A percentile compares a stretch with the other conserved stretches of the same genome.
phyloP scores from a whole-genome alignment of 1,284 basidiomycete genomes.

The Cryptococcus sp. region DNA sequence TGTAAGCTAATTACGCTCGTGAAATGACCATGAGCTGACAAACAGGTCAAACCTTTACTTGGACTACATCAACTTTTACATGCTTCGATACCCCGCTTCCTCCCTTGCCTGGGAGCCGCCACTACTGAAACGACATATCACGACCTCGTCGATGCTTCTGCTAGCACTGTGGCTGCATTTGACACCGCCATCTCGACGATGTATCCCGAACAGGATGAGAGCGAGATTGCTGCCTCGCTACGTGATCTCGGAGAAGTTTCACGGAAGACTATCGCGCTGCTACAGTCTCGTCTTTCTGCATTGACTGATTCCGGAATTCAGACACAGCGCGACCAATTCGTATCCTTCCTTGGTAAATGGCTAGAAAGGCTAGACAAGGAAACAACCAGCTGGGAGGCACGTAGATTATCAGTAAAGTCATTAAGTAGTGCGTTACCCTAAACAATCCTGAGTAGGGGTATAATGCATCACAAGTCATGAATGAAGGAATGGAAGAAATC shows the following conservation, averaged over 20 bases:
- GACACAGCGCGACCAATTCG: slow-evolving; percentile 7
- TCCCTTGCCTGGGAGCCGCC: slow-evolving; percentile 16
- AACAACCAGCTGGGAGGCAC: slow-evolving; percentile 24
- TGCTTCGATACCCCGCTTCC: slow-evolving; percentile 29
- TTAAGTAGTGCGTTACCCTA: background rate
- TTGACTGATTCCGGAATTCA: background rate
- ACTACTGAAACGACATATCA: slow-evolving; percentile 14
- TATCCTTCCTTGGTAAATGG: slow-evolving; percentile 27
- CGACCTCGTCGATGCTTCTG: slow-evolving; percentile 11
- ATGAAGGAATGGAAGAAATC: background rate
- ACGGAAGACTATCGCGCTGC: slow-evolving; percentile 10
- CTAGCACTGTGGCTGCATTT: slow-evolving; percentile 23
- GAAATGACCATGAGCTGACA: too few relatives aligned
- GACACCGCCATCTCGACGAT: slow-evolving; percentile 32
- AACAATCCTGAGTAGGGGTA: slow-evolving; percentile 14
- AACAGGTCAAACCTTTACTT: slow-evolving; percentile 34
- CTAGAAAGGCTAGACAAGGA: slow-evolving; percentile 19
- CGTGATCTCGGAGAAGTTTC: slow-evolving; percentile 9
- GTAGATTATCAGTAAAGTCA: slow-evolving; percentile 11
- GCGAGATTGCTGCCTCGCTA: slow-evolving; percentile 26
- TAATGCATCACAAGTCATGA: slow-evolving; percentile 7
- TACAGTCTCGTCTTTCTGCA: background rate
- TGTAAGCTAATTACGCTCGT: slow-evolving; percentile 32
- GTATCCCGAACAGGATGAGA: slow-evolving; percentile 35
- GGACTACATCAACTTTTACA: slow-evolving; percentile 40